phyloP scores from a whole-genome alignment of 805 yeast species.

The Yarrowia sp. region DNA sequence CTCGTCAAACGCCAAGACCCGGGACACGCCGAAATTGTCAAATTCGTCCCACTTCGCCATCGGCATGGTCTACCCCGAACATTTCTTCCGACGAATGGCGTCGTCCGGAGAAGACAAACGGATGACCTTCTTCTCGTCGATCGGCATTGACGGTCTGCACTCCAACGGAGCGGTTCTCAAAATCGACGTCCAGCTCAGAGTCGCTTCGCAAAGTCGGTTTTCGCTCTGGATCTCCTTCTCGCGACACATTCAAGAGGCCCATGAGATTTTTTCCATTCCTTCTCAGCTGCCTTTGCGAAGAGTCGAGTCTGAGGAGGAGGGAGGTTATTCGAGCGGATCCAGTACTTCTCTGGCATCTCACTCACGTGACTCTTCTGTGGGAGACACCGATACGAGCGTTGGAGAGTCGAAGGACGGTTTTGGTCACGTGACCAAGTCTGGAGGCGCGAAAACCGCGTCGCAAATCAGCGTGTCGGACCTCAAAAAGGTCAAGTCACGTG shows the following conservation, averaged over 20 bases:
- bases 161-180: slow-evolving; percentile 62
- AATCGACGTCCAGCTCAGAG: slow-evolving; percentile 79
- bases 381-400: not conserved
- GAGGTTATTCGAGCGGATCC: not conserved
- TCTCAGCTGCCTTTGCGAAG: slow-evolving; percentile 52
- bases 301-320: not conserved
- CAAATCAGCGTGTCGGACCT: too few species aligned
- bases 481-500: too few species aligned
- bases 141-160: slow-evolving; percentile 67
- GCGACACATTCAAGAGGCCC: slow-evolving; percentile 42
- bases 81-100: slow-evolving; percentile 66
- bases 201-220: slow-evolving; percentile 54
- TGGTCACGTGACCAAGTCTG: too few species aligned
- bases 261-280: slow-evolving; percentile 43
- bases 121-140: slow-evolving; percentile 18
- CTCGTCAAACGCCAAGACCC: too few species aligned
- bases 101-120: slow-evolving; percentile 9
- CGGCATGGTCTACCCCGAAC: slow-evolving; percentile 90
- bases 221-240: slow-evolving; percentile 88
- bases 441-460: too few species aligned
- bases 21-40: too few species aligned
- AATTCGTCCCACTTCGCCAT: too few species aligned
- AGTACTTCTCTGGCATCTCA: not conserved
- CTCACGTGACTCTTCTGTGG: not conserved
- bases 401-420: too few species aligned